Base-by-base conservation (phyloP, 306 rosid species). In the Ochetophila trinervis region DNA sequence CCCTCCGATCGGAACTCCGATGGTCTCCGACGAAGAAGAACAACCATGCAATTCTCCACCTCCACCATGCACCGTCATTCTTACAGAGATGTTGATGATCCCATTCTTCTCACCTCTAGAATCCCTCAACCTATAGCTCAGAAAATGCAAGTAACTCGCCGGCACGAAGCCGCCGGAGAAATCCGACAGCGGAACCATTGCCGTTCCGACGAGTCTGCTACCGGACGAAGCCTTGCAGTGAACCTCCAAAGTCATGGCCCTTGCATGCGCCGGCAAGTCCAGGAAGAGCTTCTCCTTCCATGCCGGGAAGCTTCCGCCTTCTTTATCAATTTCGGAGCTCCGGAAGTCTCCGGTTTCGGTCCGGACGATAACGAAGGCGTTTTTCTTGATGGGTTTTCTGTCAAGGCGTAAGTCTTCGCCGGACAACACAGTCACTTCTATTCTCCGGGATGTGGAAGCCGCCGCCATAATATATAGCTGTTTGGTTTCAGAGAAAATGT, bases 111-210 rank as follows among this genome's bases (percentile, higher is more conserved):
- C 78, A 5, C 85, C 82, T n/a, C 66, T 74, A 17, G 48, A 11
- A 47, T 91, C 87, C 83, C 95, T 82, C 63, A 88, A 63, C 66
- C 97, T 79, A 54, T 88, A 91, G 62, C 97, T 91, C 74, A 88
- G 60, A 27, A 80, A 84, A 35, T 90, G 95, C 80, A 73, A 24
- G 36, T 87, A 79, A 47, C 74, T 60, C 60, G 80, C 86, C 8
- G 83, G 90, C 45, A 84, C 36, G 17, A 49, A 80, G 0, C 82
- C 83, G 51, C 87, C 87, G 0, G 57, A 0, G 4, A 91, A 78
- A 22, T 91, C 93, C 3, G 90, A 74, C 9, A 73, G 74, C 0
- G 89, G 86, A 32, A 91, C 57, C 48, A 52, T 72, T 0, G 87
- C 87, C 9, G 71, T 54, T 4, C 89, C 95, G 32, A 91, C 55